Conservation (phyloP, 2,329 filamentous ascomycete species). For the Fusarium decemcellulare region DNA sequence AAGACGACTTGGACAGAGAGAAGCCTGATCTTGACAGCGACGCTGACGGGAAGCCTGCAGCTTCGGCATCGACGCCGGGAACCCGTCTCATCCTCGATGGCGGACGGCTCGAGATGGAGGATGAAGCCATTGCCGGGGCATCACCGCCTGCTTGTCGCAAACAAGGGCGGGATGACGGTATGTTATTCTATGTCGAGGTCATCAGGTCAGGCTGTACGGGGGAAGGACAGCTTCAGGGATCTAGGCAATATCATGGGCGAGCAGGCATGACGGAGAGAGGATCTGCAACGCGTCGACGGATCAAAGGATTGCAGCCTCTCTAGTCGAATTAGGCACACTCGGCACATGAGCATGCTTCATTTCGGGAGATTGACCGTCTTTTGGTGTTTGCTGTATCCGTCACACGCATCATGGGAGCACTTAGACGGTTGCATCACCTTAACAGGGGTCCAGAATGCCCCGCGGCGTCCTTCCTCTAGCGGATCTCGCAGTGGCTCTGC, state of each 20-base stretch:
- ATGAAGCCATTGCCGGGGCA: constrained; percentile 36
- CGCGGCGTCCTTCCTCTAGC: neutral
- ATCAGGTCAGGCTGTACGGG: neutral
- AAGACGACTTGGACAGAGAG: constrained; percentile 6
- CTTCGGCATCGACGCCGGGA: constrained; percentile 17
- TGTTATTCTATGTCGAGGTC: neutral
- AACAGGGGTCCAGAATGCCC: neutral
- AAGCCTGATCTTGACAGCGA: constrained; percentile 11
- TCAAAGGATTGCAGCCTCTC: neutral
- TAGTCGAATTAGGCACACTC: no score
- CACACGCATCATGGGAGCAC: neutral
- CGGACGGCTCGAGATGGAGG: constrained; percentile 23
- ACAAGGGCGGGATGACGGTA: neutral
- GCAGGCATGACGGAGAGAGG: neutral
- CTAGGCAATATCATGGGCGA: neutral
- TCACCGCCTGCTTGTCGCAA: neutral
- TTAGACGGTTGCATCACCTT: no score
- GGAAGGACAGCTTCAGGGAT: neutral
- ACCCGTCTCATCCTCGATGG: constrained; percentile 35
- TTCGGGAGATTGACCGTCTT: neutral
- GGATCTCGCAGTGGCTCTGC: neutral
- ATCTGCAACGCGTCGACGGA: neutral
- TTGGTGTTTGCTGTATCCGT: no score
- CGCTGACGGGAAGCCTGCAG: constrained; percentile 27
- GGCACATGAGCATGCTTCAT: neutral